Conservation (phyloP, 1,139 yeast genomes). For the Chernovozyma aurita region DNA sequence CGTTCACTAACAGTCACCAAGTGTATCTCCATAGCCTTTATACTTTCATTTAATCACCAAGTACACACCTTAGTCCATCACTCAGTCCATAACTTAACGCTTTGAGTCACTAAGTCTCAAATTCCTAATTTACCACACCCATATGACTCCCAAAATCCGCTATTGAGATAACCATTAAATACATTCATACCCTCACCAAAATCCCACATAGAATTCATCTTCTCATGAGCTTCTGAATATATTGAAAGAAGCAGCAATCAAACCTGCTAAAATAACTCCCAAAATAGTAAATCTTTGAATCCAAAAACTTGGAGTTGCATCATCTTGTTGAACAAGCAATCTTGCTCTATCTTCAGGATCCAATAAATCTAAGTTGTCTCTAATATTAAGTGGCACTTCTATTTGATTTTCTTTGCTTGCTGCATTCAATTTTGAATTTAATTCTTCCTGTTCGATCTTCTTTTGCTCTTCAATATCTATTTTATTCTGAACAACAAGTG, state of each 20-base stretch:
- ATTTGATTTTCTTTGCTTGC: slow-evolving; percentile 2
- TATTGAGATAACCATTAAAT: too few species aligned
- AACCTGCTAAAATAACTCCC: slow-evolving; percentile 31
- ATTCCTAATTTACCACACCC: too few species aligned
- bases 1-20: too few species aligned
- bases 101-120: too few species aligned
- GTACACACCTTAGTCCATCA: too few species aligned
- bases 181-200: too few species aligned
- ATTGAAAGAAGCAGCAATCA: slow-evolving; percentile 21
- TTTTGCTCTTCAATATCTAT: slow-evolving; percentile 18
- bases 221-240: slow-evolving; percentile 13
- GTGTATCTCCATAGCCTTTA: too few species aligned
- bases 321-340: slow-evolving; percentile 25
- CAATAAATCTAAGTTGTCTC: slow-evolving; percentile 23
- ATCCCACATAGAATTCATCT: too few species aligned
- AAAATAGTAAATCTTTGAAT: slow-evolving; percentile 16
- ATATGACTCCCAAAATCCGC: too few species aligned
- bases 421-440: slow-evolving; percentile 3
- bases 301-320: slow-evolving; percentile 9
- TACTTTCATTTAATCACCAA: too few species aligned
- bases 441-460: slow-evolving; percentile 7
- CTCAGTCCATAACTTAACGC: too few species aligned
- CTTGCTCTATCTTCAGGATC: slow-evolving; percentile 47
- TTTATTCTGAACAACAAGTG: slow-evolving; percentile 48
- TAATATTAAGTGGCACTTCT: slow-evolving; percentile 16